Conservation (phyloP, 2,329 filamentous ascomycete species). For the Fusarium odoratissimum region DNA sequence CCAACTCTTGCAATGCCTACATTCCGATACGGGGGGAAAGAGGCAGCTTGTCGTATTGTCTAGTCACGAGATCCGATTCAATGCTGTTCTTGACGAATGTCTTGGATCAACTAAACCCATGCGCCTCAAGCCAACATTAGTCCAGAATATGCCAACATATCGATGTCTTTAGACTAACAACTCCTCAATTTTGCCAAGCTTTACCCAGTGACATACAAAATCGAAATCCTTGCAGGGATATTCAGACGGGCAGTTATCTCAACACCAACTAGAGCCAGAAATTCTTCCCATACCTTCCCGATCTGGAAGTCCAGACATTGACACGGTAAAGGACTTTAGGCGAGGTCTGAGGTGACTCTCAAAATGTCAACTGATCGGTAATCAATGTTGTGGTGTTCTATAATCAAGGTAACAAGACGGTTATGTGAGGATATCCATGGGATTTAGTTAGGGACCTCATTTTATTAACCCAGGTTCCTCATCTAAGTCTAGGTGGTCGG, state of each 20-base stretch:
- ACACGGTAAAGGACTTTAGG: neutral
- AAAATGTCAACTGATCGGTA: neutral
- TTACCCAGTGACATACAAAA: conserved; percentile 15
- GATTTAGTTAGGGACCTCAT: neutral
- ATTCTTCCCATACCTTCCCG: conserved; percentile 30
- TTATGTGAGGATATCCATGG: neutral
- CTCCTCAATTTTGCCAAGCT: conserved; percentile 12
- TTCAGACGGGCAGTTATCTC: conserved; percentile 4
- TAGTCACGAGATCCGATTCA: neutral
- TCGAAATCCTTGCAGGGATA: conserved; percentile 2
- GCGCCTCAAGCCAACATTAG: neutral
- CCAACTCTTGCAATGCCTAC: conserved; percentile 12
- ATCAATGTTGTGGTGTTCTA: neutral
- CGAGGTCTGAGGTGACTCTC: neutral
- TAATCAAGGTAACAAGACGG: neutral
- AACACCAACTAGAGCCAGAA: neutral
- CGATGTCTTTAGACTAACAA: neutral
- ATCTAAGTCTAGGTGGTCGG: neutral
- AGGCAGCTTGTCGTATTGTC: neutral
- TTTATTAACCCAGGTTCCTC: neutral
- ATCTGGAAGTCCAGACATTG: conserved; percentile 5
- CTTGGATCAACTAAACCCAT: neutral
- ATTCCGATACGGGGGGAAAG: conserved; percentile 8
- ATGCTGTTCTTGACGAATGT: neutral
- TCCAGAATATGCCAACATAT: neutral